These are phyloP conservation scores for Oryza brachyantha DNA, from an alignment of 176 grass and related monocot genomes.

Conservation along the genomic window DNA sequence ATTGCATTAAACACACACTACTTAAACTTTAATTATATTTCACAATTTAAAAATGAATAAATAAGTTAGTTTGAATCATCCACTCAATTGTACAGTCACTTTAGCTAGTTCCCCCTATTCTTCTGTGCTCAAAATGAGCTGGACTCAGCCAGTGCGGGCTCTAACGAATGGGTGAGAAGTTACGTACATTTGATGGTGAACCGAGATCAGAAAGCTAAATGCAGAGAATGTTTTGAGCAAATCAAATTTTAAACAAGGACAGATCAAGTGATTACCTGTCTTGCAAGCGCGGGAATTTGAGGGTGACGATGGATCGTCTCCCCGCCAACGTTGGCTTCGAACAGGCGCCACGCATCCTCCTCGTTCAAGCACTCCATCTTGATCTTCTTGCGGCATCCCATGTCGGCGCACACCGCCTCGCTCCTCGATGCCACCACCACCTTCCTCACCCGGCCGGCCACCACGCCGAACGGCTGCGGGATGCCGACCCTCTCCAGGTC, in stretches of 20 bases:
- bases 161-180: too few species aligned
- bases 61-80: too few species aligned
- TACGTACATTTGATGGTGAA: not conserved
- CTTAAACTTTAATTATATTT: not conserved
- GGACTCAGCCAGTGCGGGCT: too few species aligned
- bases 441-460: constrained; percentile 45
- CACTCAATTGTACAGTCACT: too few species aligned
- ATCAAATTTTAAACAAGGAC: not conserved
- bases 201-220: not conserved
- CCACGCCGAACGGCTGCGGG: constrained; percentile 33
- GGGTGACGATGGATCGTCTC: constrained; percentile 21
- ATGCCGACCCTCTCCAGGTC: constrained; percentile 65
- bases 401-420: constrained; percentile 42
- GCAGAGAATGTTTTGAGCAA: not conserved
- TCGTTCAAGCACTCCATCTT: constrained; percentile 49
- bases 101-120: too few species aligned
- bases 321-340: constrained; percentile 38
- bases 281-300: constrained; percentile 23
- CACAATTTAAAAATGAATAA: too few species aligned
- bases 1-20: too few species aligned
- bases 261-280: constrained; percentile 34
- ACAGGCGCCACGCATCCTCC: constrained; percentile 48
- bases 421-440: constrained; percentile 51
- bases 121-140: too few species aligned
- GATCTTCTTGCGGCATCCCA: constrained; percentile 55